Evolutionary conservation across 1,139 yeast genomes (phyloP).

Genomic region (Magnusiomyces tetraspermus): DNA sequence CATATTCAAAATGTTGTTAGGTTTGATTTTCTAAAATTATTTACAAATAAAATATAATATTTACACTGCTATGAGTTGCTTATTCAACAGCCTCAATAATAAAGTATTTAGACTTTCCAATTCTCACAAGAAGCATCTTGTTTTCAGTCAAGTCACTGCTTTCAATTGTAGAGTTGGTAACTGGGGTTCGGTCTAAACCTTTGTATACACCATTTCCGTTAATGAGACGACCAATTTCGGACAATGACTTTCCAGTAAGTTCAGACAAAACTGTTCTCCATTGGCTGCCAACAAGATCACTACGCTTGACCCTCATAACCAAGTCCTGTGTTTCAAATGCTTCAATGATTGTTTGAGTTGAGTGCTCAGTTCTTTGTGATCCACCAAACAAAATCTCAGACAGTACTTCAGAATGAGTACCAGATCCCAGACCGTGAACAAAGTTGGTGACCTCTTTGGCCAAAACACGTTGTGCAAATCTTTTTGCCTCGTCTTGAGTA

Average conservation of each 20-base stretch:
- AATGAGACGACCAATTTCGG: conserved; percentile 55
- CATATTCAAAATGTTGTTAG: not conserved
- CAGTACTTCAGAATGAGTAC: conserved; percentile 53
- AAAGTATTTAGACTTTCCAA: conserved; percentile 46
- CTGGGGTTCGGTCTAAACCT: conserved; percentile 53
- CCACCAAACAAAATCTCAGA: conserved; percentile 57
- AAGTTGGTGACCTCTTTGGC: conserved; percentile 83
- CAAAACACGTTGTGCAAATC: conserved; percentile 65
- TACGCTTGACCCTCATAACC: conserved; percentile 36
- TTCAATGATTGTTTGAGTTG: conserved; percentile 40
- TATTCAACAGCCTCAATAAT: conserved; percentile 15
- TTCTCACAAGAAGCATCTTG: conserved; percentile 52
- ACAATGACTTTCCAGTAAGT: conserved; percentile 38
- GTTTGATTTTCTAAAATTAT: not conserved
- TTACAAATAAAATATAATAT: not conserved
- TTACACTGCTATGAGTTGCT: not conserved
- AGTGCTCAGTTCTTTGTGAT: conserved; percentile 27
- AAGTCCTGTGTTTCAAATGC: conserved; percentile 59
- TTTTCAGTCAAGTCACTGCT: conserved; percentile 39
- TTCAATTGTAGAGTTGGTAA: conserved; percentile 43
- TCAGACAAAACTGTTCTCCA: conserved; percentile 33
- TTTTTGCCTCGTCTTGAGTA: conserved; percentile 45
- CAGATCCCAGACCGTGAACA: conserved; percentile 74
- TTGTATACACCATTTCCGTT: conserved; percentile 63
- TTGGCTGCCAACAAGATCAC: conserved; percentile 33